These are phyloP conservation scores for Ogataea chonburiensis DNA, from an alignment of 805 yeast genomes.

Conservation along the genomic window DNA sequence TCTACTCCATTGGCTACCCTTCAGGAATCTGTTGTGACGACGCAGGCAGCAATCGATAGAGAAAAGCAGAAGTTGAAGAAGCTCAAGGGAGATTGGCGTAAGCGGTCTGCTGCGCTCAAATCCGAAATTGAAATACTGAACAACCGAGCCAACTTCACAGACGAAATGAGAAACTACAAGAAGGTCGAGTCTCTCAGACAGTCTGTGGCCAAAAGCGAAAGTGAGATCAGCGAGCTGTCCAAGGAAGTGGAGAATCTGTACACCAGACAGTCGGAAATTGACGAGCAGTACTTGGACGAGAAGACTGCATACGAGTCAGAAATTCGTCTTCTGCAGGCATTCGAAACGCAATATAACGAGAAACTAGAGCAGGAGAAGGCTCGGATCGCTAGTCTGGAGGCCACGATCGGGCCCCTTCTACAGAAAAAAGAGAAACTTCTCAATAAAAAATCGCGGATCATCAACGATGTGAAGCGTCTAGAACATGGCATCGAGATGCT, in stretches of 20 bases:
- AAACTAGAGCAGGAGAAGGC: slow-evolving; percentile 25
- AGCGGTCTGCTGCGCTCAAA: slow-evolving; percentile 48
- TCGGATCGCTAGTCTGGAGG: slow-evolving; percentile 26
- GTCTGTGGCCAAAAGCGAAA: slow-evolving; percentile 41
- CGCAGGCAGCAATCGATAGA: slow-evolving; percentile 56
- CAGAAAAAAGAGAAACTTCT: slow-evolving; percentile 36
- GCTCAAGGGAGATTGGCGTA: slow-evolving; percentile 55
- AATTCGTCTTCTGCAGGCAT: slow-evolving; percentile 32
- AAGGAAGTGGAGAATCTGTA: slow-evolving; percentile 36
- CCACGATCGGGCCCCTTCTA: slow-evolving; percentile 30
- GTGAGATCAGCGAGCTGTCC: slow-evolving; percentile 36
- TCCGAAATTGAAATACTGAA: slow-evolving; percentile 57
- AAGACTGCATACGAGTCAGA: slow-evolving; percentile 39
- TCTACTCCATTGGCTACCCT: slow-evolving; percentile 60
- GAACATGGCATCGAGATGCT: slow-evolving; percentile 29
- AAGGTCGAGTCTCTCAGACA: slow-evolving; percentile 52
- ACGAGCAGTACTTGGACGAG: slow-evolving; percentile 38
- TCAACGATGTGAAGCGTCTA: slow-evolving; percentile 24
- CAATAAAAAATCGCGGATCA: slow-evolving; percentile 32
- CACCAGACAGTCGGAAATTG: slow-evolving; percentile 38
- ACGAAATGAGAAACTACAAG: slow-evolving; percentile 55
- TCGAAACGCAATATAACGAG: slow-evolving; percentile 31
- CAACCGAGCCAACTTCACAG: slow-evolving; percentile 45
- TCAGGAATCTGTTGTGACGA: slow-evolving; percentile 62
- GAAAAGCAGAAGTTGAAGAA: slow-evolving; percentile 59